Evolutionary conservation across 108 stramenopile species (phyloP).

Genomic region (Cyclotella atomus): DNA sequence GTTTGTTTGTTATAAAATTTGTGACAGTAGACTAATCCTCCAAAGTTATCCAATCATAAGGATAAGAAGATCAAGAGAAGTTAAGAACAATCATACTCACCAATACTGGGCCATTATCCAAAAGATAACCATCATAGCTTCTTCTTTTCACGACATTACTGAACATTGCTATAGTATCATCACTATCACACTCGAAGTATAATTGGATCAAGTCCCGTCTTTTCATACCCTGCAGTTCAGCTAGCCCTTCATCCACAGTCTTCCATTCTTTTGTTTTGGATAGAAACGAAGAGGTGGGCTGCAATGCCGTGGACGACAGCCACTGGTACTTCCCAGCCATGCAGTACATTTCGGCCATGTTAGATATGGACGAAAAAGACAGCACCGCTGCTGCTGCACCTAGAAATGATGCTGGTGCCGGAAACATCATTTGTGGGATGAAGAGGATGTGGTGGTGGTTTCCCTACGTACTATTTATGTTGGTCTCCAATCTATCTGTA

Average conservation of each 20-base stretch:
- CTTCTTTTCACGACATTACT: not conserved
- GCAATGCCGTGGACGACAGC: not conserved
- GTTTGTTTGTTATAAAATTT: slow-evolving; percentile 39
- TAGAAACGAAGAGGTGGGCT: not conserved
- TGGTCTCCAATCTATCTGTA: too few species aligned
- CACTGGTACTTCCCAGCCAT: slow-evolving; percentile 1
- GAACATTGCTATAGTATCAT: not conserved
- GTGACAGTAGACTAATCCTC: slow-evolving; percentile 30
- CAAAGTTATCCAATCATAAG: too few species aligned
- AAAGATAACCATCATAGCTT: slow-evolving; percentile 33
- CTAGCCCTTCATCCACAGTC: slow-evolving; percentile 19
- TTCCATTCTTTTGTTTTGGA: slow-evolving; percentile 10
- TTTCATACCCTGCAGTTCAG: slow-evolving; percentile 14
- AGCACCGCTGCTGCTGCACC: slow-evolving; percentile 25
- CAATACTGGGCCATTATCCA: slow-evolving; percentile 37
- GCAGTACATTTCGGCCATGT: slow-evolving; percentile 34
- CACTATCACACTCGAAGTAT: slow-evolving; percentile 26
- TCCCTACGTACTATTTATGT: too few species aligned
- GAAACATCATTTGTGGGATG: slow-evolving; percentile 26
- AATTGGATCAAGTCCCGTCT: slow-evolving; percentile 26
- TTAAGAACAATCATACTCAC: slow-evolving; percentile 14
- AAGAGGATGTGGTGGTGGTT: too few species aligned
- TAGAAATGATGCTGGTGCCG: not conserved
- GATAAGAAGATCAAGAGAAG: too few species aligned
- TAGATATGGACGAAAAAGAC: slow-evolving; percentile 21